Base-by-base conservation (phyloP, 2,329 filamentous ascomycete genomes). In the Hymenoscyphus infarciens region DNA sequence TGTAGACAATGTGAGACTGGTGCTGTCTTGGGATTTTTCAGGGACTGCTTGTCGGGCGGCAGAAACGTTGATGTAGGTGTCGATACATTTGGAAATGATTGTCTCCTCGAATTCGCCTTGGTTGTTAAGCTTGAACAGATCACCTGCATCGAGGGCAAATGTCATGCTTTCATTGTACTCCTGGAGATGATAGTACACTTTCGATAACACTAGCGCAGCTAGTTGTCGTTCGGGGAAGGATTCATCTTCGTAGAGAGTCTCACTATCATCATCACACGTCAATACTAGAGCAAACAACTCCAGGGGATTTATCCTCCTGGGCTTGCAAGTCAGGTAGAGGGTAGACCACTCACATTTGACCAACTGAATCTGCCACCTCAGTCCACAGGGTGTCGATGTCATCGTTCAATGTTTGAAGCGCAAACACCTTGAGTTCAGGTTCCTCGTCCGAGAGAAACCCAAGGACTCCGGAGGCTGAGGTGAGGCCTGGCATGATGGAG, bases 121-220 rank as follows among this genome's bases (percentile, higher is more conserved):
- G 61, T 88, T 84, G 73, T 97, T 91, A 68, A 98, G 85, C 80
- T 96, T 91, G 82, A 99, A 97, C 57, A 97, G 87, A 75, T 97
- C 91, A 64, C 95, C 95, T 27, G 95, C 93, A 63, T 92, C 93
- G 55, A 99, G 86, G 67, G 95, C 95, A 77, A 99, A 98, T 59
- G 91, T 90, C 94, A 99, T 98, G 78, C 94, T 97, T 81, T 99
- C 95, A 75, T 97, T 95, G 81, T 99, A 99, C 76, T 95, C 95
- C 79, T 97, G 92, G 60, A 99, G 87, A 75, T 99, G 95, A 75
- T 98, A 99, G 81, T 98, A 99, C 70, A 98, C 92, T 83, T 99
- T 99, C 71, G 95, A 90, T 53, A 96, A 90, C 61, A 99, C 92
- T 57, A 99, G 84, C 60, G 95, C 95, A 61, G 95, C 95, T 62